Evolutionary conservation across 257 asterid genomes (phyloP).

Genomic region (Solanum pinnatisectum): DNA sequence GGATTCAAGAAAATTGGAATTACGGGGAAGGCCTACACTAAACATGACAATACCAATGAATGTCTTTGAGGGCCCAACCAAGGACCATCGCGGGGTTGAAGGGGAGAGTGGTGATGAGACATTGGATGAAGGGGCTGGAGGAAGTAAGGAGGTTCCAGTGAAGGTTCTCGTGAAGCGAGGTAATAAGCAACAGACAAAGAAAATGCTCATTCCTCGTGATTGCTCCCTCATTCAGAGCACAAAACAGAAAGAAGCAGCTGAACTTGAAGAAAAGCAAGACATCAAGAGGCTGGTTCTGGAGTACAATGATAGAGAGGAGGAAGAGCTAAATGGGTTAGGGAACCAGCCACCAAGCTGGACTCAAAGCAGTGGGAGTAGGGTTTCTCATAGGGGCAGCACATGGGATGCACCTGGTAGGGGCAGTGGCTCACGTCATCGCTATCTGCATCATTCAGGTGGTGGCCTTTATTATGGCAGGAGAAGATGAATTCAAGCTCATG

Average conservation of each 20-base stretch:
- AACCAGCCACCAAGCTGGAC: conserved; percentile 47
- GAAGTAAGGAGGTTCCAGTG: conserved; percentile 69
- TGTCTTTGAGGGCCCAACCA: conserved; percentile 65
- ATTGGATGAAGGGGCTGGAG: conserved; percentile 61
- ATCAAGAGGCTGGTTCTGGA: conserved; percentile 84
- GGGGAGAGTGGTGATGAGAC: conserved; percentile 94
- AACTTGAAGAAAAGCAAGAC: conserved; percentile 96
- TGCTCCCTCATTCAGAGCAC: conserved; percentile 91
- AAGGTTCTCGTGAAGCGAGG: conserved; percentile 96
- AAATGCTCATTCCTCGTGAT: conserved; percentile 85
- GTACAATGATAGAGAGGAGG: conserved; percentile 97
- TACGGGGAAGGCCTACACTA: conserved; percentile 79
- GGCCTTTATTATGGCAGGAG: conserved; percentile 79
- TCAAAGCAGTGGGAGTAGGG: conserved; percentile 59
- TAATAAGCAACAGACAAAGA: conserved; percentile 84
- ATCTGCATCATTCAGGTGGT: conserved; percentile 68
- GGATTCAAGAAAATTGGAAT: conserved; percentile 89
- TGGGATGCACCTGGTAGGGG: conserved; percentile 69
- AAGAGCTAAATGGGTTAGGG: conserved; percentile 66
- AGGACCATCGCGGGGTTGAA: conserved; percentile 59
- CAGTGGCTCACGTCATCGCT: conserved; percentile 60
- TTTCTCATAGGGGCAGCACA: conserved; percentile 40
- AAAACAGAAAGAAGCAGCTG: conserved; percentile 96
- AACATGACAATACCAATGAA: conserved; percentile 95
- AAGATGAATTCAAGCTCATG: conserved; percentile 20